Base-by-base conservation (phyloP, 768 basidiomycete genomes). In the Panaeolus papilionaceus region DNA sequence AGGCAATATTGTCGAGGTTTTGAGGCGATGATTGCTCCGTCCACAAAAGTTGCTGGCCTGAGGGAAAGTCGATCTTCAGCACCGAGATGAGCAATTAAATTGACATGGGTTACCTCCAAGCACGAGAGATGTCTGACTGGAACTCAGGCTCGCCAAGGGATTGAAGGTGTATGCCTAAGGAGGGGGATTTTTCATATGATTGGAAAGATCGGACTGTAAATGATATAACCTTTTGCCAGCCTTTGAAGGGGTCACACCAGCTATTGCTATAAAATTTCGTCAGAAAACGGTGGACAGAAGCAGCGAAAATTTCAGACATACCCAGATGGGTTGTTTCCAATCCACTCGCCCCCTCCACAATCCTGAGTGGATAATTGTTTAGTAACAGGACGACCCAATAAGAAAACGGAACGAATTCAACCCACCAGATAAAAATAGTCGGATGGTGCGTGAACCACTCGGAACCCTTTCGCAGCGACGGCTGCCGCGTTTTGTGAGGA, bases 231-330 rank as follows among this genome's bases (percentile, higher is more conserved):
- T 87, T 85, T 73, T 91, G 88, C 92, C 92, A 94, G 6, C 88
- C 88, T 77, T 92, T 92, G 86, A 89, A 92, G 0, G 91, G 90
- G 71, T 90, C 89, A 72, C 90, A 92, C 89, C 91, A 92, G 71
- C 87, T 88, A 68, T 87, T 87, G 4, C 86, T 84, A 64, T 65
- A 23, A 33, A 6, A 37, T 28, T 28, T 28, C n/a, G 54, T 58
- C 54, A 58, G 33, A 9, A 12, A 58, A 7, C 3, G 20, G 11
- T 26, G 23, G 20, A 10, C n/a, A 38, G 16, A 23, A 45, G 23
- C 23, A 12, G 0, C n/a, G 11, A 68, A 12, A n/a, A 42, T 23
- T 10, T 20, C 9, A 63, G 23, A 71, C 80, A 62, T 72, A 84
- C 82, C 78, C 83, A n/a, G 69, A 68, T 1, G 84, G 79, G 70